Conservation (phyloP, 2,329 filamentous ascomycete species). For the Xylariomycetidae sp. region DNA sequence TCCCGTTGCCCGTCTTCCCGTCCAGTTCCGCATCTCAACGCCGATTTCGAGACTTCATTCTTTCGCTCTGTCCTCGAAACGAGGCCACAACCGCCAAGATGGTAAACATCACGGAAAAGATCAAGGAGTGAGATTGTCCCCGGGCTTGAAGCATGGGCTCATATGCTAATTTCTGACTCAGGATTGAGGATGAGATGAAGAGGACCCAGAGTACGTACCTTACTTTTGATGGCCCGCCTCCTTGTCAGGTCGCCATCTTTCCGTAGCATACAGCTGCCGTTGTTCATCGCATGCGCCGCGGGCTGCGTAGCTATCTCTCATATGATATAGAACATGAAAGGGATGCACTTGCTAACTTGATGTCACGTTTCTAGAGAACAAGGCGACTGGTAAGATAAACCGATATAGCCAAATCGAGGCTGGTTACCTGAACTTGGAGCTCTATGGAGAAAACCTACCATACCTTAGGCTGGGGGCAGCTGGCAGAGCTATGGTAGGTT, state of each 20-base stretch:
- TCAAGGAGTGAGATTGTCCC: slow-evolving; percentile 83
- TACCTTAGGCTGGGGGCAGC: too few relatives aligned
- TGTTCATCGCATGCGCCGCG: slow-evolving; percentile 4
- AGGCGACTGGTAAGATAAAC: slow-evolving; percentile 79
- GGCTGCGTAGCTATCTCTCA: slow-evolving; percentile 3
- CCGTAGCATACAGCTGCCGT: slow-evolving; percentile 2
- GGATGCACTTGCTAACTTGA: slow-evolving; percentile 11
- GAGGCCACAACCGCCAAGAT: slow-evolving; percentile 53
- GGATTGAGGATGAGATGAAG: slow-evolving; percentile 99
- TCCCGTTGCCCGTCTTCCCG: too few relatives aligned
- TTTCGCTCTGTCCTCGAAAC: too few relatives aligned
- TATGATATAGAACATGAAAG: slow-evolving; percentile 4
- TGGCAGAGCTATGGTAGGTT: too few relatives aligned
- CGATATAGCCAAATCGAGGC: slow-evolving; percentile 1
- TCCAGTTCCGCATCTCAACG: too few relatives aligned
- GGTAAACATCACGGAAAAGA: slow-evolving; percentile 99
- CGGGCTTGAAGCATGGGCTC: too few relatives aligned
- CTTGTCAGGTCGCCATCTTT: slow-evolving; percentile 1
- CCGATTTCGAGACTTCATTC: too few relatives aligned
- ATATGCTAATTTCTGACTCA: slow-evolving; percentile 34
- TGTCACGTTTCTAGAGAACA: slow-evolving; percentile 68
- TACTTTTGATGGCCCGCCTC: too few relatives aligned
- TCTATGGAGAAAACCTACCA: too few relatives aligned
- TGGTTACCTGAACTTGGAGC: too few relatives aligned
- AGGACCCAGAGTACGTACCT: slow-evolving; percentile 97